Base-by-base conservation (phyloP, 352 stramenopile genomes). In the Pythium monospermum region DNA sequence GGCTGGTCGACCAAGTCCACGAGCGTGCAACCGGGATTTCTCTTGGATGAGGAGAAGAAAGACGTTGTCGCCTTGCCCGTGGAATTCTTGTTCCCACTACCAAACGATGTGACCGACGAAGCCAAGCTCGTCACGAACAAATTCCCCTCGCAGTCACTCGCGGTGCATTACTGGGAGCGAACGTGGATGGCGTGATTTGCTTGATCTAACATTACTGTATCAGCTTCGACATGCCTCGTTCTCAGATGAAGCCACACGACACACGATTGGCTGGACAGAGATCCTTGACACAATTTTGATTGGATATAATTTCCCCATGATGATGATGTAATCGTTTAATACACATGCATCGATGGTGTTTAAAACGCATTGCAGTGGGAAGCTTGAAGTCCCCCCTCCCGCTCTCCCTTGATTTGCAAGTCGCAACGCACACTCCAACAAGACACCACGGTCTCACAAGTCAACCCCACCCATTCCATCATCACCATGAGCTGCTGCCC, bases 401-500 rank as follows among this genome's bases (percentile, higher is more conserved):
- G 25, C 6, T 27, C 23, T 7, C 18, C 21, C 15, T 44, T 44
- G 26, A 23, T 23, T 18, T 39, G 33, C 33, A n/a, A 6, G 12
- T 23, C 38, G 13, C 16, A 23, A n/a, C 11, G n/a, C n/a, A n/a
- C n/a, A n/a, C n/a, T n/a, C n/a, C n/a, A n/a, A n/a, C n/a, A n/a
- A n/a, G 28, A 15, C 36, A n/a, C 15, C 25, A 4, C 27, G 3
- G 32, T 15, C 44, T 45, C 56, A 58, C 49, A 58, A 58, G 49
- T 35, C 49, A 58, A 55, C 22, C 59, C 49, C 7, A 43, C 23
- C 35, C 56, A 55, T 44, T 43, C 40, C 19, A 18, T 21, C 18
- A 12, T 21, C 15, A 44, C 19, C 15, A 89, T 85, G 78, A 87
- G 75, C 66, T 91, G 80, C 67, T 91, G 80, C 65, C 80, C 80